These are phyloP conservation scores for Linnemannia exigua DNA, from an alignment of 192 early-diverging fungal genomes.

Conservation along the genomic window DNA sequence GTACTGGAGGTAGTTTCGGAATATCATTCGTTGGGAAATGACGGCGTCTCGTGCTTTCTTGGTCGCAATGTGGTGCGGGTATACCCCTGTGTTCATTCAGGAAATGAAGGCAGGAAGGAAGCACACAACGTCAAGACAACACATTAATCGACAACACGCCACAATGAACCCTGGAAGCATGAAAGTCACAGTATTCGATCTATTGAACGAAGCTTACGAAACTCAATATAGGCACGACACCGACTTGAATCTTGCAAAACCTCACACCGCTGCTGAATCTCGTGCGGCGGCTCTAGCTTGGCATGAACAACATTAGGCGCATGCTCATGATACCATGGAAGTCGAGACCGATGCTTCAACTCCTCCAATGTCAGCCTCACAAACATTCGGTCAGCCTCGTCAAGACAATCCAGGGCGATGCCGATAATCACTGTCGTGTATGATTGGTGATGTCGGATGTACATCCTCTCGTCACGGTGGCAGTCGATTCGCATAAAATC, in stretches of 20 bases:
- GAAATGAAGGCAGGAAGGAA: background rate
- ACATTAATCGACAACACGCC: background rate
- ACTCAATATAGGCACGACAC: background rate
- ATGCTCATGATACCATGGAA: background rate
- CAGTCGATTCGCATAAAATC: background rate
- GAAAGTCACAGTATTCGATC: background rate
- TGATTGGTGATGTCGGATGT: background rate
- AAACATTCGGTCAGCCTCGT: background rate
- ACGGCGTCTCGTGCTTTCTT: background rate
- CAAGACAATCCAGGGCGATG: background rate
- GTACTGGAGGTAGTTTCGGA: background rate
- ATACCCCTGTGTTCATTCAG: background rate
- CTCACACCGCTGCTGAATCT: background rate
- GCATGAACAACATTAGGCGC: background rate
- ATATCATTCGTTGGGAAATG: slow-evolving; percentile 1
- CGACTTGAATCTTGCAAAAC: background rate
- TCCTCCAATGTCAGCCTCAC: background rate
- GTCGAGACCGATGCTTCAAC: background rate
- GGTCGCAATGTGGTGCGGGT: background rate
- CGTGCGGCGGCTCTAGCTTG: background rate
- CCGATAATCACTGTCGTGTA: background rate
- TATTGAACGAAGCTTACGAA: background rate
- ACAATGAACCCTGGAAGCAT: background rate
- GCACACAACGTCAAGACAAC: no score
- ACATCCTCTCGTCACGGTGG: slow-evolving; percentile 1